Evolutionary conservation across 164 flowering plant genomes (phyloP).

Genomic region (Protea cynaroides): DNA sequence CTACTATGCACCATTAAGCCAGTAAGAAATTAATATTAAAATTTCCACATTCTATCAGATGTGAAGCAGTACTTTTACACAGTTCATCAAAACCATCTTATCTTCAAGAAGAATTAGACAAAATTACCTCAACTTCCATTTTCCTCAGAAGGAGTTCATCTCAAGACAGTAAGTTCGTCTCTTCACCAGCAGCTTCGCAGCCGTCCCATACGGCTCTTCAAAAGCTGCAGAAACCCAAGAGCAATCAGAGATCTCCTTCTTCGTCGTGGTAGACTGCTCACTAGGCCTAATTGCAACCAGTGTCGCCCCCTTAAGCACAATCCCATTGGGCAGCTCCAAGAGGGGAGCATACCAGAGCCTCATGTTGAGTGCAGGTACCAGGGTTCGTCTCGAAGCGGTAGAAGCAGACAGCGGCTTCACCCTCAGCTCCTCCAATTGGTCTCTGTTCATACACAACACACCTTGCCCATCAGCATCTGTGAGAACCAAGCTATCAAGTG

Average conservation of each 20-base stretch:
- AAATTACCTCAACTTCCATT: constrained; percentile 18
- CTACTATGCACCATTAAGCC: too few relatives aligned
- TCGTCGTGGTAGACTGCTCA: constrained; percentile 41
- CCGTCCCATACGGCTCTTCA: constrained; percentile 74
- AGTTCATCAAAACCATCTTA: constrained; percentile 7
- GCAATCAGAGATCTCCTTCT: constrained; percentile 56
- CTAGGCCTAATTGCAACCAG: constrained; percentile 83
- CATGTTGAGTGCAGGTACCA: constrained; percentile 83
- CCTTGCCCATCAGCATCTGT: constrained; percentile 93
- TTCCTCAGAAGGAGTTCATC: constrained; percentile 78
- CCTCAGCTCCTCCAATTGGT: constrained; percentile 79
- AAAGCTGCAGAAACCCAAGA: constrained; percentile 71
- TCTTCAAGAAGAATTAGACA: background rate
- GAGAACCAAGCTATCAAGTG: constrained; percentile 60
- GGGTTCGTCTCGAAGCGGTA: constrained; percentile 76
- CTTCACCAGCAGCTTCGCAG: constrained; percentile 67
- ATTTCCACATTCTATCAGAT: background rate
- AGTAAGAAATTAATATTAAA: too few relatives aligned
- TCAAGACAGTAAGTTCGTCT: constrained; percentile 83
- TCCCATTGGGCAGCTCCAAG: constrained; percentile 69
- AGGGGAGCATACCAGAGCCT: constrained; percentile 82
- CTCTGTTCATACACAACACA: constrained; percentile 71
- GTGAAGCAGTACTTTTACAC: background rate
- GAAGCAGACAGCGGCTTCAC: constrained; percentile 86
- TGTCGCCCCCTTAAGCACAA: constrained; percentile 79